Percentiles rank a stretch among this genome's conserved stretches.
These are phyloP conservation scores for Pichia scutulata DNA, from an alignment of 805 yeast genomes.

Conservation along the genomic window DNA sequence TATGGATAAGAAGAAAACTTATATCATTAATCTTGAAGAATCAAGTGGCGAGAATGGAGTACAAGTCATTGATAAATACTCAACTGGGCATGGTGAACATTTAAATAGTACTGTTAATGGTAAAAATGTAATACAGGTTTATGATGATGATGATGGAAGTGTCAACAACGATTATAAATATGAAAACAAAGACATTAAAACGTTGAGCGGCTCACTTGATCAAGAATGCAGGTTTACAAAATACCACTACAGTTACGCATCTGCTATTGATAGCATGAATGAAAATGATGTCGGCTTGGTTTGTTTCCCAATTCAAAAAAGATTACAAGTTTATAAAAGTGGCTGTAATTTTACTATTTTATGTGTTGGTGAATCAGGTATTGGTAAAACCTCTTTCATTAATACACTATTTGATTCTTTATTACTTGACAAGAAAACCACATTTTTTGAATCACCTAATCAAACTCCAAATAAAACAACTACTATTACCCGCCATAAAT, in stretches of 20 bases:
- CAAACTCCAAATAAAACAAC: constrained; percentile 25
- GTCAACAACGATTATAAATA: neutral
- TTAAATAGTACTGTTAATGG: constrained; percentile 7
- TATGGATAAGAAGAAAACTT: neutral
- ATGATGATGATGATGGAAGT: neutral
- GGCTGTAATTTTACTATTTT: constrained; percentile 76
- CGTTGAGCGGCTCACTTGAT: neutral
- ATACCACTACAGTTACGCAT: constrained; percentile 22
- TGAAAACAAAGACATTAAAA: neutral
- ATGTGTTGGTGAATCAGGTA: constrained; percentile 82
- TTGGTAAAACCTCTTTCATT: constrained; percentile 75
- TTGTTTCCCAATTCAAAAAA: constrained; percentile 26
- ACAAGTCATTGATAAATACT: neutral
- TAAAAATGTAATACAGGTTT: neutral
- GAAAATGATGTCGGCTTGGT: constrained; percentile 24
- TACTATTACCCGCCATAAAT: constrained; percentile 30
- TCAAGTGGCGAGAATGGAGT: neutral
- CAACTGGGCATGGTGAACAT: constrained; percentile 3
- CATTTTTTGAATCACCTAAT: constrained; percentile 16
- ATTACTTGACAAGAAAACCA: constrained; percentile 24
- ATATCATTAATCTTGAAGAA: neutral
- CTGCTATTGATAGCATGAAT: constrained; percentile 20
- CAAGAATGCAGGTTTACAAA: constrained; percentile 6
- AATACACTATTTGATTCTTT: constrained; percentile 66
- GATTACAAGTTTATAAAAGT: constrained; percentile 31